A percentile compares a stretch with the other conserved stretches of the same genome.
Evolutionary conservation across 1,284 basidiomycete species (phyloP).

Genomic region (Pulchroboletus neoregius): DNA sequence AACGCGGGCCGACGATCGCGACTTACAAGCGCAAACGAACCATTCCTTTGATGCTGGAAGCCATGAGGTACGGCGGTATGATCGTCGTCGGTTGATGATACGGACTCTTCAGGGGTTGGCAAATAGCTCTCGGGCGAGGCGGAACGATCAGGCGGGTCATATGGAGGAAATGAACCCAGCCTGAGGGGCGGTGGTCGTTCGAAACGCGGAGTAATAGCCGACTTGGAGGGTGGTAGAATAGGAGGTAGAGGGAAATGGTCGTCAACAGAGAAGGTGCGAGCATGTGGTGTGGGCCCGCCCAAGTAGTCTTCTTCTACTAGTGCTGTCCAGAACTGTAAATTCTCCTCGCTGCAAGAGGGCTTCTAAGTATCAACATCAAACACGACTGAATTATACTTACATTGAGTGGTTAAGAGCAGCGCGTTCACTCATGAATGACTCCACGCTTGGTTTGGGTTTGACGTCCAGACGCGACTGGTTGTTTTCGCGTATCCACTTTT

Average conservation of each 20-base stretch:
- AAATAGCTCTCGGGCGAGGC: slow-evolving; percentile 53
- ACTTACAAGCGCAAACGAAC: slow-evolving; percentile 49
- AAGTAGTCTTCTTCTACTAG: slow-evolving; percentile 38
- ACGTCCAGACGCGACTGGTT: slow-evolving; percentile 28
- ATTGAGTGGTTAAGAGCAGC: slow-evolving; percentile 40
- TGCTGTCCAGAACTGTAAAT: slow-evolving; percentile 40
- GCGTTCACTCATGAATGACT: slow-evolving; percentile 44
- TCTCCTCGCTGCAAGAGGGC: slow-evolving; percentile 36
- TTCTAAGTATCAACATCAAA: slow-evolving; percentile 7
- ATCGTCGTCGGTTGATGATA: slow-evolving; percentile 39
- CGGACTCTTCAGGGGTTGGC: slow-evolving; percentile 56
- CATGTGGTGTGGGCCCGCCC: slow-evolving; percentile 46
- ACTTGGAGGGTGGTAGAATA: slow-evolving; percentile 34
- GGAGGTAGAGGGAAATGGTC: slow-evolving; percentile 47
- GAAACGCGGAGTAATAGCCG: slow-evolving; percentile 20
- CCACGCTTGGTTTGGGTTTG: slow-evolving; percentile 36
- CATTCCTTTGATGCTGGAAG: slow-evolving; percentile 51
- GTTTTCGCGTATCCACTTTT: slow-evolving; percentile 70
- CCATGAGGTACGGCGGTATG: slow-evolving; percentile 27
- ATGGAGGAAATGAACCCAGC: slow-evolving; percentile 43
- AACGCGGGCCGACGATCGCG: slow-evolving; percentile 40
- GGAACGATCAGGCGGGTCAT: slow-evolving; percentile 45
- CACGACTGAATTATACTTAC: slow-evolving; percentile 34
- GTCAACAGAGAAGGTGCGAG: slow-evolving; percentile 61
- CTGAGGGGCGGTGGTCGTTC: slow-evolving; percentile 51